Evolutionary conservation across 306 rosid species (phyloP).

Genomic region (Ammopiptanthus mongolicus): DNA sequence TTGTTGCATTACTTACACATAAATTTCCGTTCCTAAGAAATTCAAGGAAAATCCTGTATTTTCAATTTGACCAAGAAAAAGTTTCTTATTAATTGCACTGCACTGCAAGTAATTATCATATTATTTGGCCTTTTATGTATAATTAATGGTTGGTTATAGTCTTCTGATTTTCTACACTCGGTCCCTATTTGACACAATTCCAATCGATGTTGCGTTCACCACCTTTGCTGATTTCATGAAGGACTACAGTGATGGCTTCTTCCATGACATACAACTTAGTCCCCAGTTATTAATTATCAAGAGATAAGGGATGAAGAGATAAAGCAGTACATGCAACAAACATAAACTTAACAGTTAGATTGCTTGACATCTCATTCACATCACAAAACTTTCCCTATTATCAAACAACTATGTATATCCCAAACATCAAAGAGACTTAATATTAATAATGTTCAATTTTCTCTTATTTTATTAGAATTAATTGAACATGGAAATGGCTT

Average conservation of each 20-base stretch:
- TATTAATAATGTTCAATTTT: background rate
- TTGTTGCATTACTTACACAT: background rate
- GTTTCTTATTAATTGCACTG: no score
- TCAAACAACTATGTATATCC: background rate
- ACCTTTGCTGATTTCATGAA: background rate
- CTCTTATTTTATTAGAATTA: background rate
- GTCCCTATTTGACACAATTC: background rate
- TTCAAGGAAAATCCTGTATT: background rate
- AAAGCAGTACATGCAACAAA: background rate
- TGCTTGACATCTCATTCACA: background rate
- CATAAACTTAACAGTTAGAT: background rate
- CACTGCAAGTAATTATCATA: background rate
- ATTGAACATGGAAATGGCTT: conserved; percentile 52
- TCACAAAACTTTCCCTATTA: background rate
- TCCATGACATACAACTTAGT: background rate
- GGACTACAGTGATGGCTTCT: background rate
- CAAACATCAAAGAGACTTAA: background rate
- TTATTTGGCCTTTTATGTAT: background rate
- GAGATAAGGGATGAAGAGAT: background rate
- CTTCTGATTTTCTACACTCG: background rate
- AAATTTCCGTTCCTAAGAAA: background rate
- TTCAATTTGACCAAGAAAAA: no score
- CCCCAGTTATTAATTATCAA: background rate
- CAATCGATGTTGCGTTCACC: background rate
- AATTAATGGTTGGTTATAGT: background rate